Evolutionary conservation across 768 basidiomycete species (phyloP).

Genomic region (Tricholoma saponaceum): DNA sequence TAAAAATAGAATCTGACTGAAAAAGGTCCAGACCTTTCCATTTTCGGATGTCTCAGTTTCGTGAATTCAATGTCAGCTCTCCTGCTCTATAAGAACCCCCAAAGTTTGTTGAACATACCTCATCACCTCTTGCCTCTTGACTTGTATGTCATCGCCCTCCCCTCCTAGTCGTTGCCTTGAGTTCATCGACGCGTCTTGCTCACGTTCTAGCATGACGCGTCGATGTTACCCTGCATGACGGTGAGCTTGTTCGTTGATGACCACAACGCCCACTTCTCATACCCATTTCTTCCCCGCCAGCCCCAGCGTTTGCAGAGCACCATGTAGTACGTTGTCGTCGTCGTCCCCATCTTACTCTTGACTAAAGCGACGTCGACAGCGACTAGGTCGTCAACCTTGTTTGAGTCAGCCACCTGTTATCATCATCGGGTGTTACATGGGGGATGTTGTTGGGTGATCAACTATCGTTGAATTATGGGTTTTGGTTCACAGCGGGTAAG

Average conservation of each 20-base stretch:
- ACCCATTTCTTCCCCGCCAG: background rate
- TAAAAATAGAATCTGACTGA: background rate
- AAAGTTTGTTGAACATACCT: background rate
- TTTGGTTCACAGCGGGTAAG: background rate
- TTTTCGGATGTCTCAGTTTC: background rate
- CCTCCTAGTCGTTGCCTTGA: background rate
- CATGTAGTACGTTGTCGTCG: background rate
- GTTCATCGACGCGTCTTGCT: no score
- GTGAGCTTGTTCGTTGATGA: background rate
- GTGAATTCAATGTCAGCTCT: background rate
- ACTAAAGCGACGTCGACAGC: background rate
- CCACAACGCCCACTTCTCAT: background rate
- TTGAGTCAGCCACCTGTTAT: background rate
- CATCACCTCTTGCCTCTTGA: background rate
- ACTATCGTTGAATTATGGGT: background rate
- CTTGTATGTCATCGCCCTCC: background rate
- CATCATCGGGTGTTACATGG: background rate
- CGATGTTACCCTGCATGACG: background rate
- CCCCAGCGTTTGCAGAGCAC: background rate
- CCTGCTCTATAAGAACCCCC: background rate
- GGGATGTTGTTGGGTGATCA: no score
- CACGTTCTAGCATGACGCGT: background rate
- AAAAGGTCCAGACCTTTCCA: background rate
- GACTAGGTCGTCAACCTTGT: background rate
- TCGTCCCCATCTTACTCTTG: background rate